Percentiles rank a stretch among this genome's conserved stretches.
Evolutionary conservation across 2,329 filamentous ascomycete genomes (phyloP).

Genomic region (Xylaria sp.): DNA sequence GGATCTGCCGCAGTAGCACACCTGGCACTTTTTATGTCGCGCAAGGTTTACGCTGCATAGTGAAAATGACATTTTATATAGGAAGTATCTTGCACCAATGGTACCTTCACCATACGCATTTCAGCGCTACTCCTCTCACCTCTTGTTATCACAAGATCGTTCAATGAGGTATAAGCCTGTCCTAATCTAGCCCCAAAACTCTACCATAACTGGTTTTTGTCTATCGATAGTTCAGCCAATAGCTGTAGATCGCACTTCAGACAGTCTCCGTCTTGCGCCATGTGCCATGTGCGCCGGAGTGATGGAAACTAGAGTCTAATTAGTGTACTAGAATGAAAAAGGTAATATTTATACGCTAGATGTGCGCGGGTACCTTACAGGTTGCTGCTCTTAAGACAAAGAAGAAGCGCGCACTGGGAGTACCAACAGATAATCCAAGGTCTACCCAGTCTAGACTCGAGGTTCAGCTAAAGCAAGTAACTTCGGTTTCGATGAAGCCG

Average conservation of each 20-base stretch:
- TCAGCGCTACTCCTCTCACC: constrained; percentile 1
- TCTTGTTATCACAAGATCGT: neutral
- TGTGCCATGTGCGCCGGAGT: constrained; percentile 4
- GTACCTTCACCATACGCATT: neutral
- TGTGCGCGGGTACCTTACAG: neutral
- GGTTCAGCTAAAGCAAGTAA: neutral
- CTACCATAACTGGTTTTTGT: constrained; percentile 9
- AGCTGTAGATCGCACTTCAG: constrained; percentile 21
- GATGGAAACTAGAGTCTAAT: neutral
- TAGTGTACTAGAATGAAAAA: neutral
- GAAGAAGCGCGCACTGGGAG: neutral
- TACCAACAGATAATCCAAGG: neutral
- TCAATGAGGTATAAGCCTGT: neutral
- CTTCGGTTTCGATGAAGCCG: neutral
- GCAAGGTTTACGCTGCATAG: constrained; percentile 21
- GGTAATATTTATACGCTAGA: neutral
- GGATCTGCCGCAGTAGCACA: constrained; percentile 21
- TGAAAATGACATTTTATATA: neutral
- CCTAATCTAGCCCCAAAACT: constrained; percentile 5
- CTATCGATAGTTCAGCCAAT: constrained; percentile 28
- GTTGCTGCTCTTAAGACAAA: neutral
- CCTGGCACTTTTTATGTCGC: constrained; percentile 20
- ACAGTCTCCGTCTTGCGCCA: constrained; percentile 2
- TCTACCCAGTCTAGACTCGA: constrained; percentile 4
- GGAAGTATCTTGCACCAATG: neutral